Evolutionary conservation across 768 basidiomycete species (phyloP).

Genomic region (Tulasnella sp.): DNA sequence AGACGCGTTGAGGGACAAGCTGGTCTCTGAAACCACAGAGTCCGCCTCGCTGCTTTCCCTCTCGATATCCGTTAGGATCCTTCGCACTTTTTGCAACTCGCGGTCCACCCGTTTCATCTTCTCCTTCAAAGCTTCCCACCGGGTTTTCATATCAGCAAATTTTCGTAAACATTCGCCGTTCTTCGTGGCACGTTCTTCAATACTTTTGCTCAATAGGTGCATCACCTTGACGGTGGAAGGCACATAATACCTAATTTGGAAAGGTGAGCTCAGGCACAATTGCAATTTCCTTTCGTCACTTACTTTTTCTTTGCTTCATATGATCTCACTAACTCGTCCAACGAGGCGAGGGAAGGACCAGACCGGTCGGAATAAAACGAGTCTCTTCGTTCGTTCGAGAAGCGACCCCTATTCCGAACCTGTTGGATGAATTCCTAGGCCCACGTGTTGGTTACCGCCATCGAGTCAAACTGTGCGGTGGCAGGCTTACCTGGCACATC

Average conservation of each 20-base stretch:
- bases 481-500: slow-evolving; percentile 61
- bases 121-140: slow-evolving; percentile 71
- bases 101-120: slow-evolving; percentile 67
- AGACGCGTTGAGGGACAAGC: background rate
- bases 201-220: slow-evolving; percentile 86
- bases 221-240: slow-evolving; percentile 88
- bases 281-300: slow-evolving; percentile 23
- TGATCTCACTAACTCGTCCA: slow-evolving; percentile 42
- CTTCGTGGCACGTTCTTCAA: slow-evolving; percentile 85
- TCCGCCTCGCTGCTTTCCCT: slow-evolving; percentile 52
- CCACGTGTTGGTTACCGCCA: too few species aligned
- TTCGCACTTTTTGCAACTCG: slow-evolving; percentile 66
- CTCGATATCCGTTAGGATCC: slow-evolving; percentile 37
- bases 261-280: background rate
- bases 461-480: background rate
- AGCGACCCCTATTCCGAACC: slow-evolving; percentile 43
- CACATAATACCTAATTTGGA: slow-evolving; percentile 64
- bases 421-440: slow-evolving; percentile 75
- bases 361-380: slow-evolving; percentile 5
- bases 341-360: background rate
- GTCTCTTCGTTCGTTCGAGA: background rate
- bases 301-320: slow-evolving; percentile 85
- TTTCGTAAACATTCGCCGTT: slow-evolving; percentile 89
- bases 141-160: slow-evolving; percentile 76
- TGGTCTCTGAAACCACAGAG: background rate